Conservation (phyloP, 106 monocot genomes). For the Acorus calamus region DNA sequence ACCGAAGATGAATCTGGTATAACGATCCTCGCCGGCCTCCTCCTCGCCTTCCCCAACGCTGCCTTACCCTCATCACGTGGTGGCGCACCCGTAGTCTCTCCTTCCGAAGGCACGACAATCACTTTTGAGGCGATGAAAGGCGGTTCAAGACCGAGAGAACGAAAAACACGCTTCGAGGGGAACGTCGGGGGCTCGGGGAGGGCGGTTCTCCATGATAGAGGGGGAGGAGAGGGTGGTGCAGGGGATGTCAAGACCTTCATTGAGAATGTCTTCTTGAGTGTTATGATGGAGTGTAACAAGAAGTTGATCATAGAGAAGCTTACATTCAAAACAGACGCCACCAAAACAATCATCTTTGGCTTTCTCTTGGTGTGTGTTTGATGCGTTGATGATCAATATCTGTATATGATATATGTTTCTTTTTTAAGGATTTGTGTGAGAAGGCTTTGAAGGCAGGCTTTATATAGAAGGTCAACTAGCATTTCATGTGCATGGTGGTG, state of each 20-base stretch:
- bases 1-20: slow-evolving; percentile 21
- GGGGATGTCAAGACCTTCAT: slow-evolving; percentile 5
- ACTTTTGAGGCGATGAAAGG: background rate
- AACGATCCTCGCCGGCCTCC: slow-evolving; percentile 46
- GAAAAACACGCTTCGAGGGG: background rate
- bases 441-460: background rate
- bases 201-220: slow-evolving; percentile 2
- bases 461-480: background rate
- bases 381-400: too few species aligned
- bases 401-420: too few species aligned
- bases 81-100: background rate
- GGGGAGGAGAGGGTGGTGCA: background rate
- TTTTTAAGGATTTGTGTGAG: background rate
- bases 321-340: too few species aligned
- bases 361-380: too few species aligned
- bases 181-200: background rate
- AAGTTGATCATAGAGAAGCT: background rate
- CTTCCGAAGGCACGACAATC: background rate
- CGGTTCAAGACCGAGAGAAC: background rate
- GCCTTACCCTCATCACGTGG: background rate
- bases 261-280: slow-evolving; percentile 9
- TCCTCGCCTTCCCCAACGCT: slow-evolving; percentile 6
- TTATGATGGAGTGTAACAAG: slow-evolving; percentile 10
- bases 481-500: background rate
- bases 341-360: too few species aligned